These are phyloP conservation scores for Penicillium frequentans DNA, from an alignment of 2,329 filamentous ascomycete genomes.

Conservation along the genomic window DNA sequence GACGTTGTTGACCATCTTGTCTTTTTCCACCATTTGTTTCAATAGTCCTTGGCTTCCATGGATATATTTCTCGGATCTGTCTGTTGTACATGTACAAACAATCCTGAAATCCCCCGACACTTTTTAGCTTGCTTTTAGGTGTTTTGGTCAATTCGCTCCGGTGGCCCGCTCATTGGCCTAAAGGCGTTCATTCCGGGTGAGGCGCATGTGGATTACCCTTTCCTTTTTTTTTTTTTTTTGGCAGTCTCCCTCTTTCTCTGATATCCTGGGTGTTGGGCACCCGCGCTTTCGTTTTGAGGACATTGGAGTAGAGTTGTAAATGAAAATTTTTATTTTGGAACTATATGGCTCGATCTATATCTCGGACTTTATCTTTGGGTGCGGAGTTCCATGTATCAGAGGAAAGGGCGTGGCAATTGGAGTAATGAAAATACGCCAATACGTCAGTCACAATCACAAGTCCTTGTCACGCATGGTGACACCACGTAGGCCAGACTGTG, in stretches of 20 bases:
- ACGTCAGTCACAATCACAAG: background rate
- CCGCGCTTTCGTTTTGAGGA: slow-evolving; percentile 13
- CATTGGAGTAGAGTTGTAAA: slow-evolving; percentile 1
- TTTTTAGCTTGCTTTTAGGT: slow-evolving; percentile 15
- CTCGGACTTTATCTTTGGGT: background rate
- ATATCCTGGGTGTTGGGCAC: slow-evolving; percentile 16
- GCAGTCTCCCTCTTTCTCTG: slow-evolving; percentile 1
- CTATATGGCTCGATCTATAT: background rate
- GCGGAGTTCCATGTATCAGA: background rate
- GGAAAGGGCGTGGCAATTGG: slow-evolving; percentile 12
- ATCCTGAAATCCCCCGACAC: slow-evolving; percentile 1
- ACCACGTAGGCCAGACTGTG: background rate
- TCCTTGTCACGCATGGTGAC: background rate
- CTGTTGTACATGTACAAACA: slow-evolving; percentile 11
- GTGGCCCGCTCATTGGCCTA: slow-evolving; percentile 4
- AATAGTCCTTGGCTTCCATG: slow-evolving; percentile 1
- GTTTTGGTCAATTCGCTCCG: slow-evolving; percentile 17
- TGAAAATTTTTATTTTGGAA: background rate
- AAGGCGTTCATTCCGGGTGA: slow-evolving; percentile 21
- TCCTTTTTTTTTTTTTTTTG: slow-evolving; percentile 1
- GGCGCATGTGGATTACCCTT: slow-evolving; percentile 6
- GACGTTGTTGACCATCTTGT: background rate
- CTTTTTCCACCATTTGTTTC: background rate
- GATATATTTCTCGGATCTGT: background rate
- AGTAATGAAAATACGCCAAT: slow-evolving; percentile 12